Evolutionary conservation across 148 eudicot species (phyloP).

Genomic region (Salicornia ramosissima): DNA sequence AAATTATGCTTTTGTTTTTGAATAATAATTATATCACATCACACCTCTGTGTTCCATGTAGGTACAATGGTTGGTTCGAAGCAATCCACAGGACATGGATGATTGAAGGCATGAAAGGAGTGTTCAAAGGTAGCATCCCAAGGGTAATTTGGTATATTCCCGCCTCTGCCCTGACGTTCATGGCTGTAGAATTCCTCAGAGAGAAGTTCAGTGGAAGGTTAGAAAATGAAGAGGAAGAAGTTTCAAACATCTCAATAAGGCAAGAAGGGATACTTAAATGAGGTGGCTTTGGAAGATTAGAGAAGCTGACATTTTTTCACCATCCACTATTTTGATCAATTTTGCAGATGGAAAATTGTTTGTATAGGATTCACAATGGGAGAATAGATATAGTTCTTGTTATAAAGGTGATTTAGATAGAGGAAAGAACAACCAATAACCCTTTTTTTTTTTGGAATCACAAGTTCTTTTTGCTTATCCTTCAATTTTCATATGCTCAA

Average conservation of each 20-base stretch:
- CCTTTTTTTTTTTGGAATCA: too few species aligned
- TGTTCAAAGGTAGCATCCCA: slow-evolving; percentile 80
- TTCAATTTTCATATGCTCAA: too few species aligned
- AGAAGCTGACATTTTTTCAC: slow-evolving; percentile 19
- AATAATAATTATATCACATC: too few species aligned
- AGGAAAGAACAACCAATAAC: too few species aligned
- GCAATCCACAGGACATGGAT: slow-evolving; percentile 63
- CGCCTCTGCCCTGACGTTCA: slow-evolving; percentile 88
- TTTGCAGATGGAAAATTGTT: slow-evolving; percentile 19
- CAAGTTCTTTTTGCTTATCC: too few species aligned
- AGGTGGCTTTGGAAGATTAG: slow-evolving; percentile 25
- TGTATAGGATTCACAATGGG: slow-evolving; percentile 23
- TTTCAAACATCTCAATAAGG: slow-evolving; percentile 49
- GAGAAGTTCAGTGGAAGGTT: slow-evolving; percentile 46
- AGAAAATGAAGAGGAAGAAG: slow-evolving; percentile 27
- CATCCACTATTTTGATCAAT: slow-evolving; percentile 4
- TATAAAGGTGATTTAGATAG: background rate
- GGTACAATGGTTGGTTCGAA: slow-evolving; percentile 87
- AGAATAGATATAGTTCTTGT: slow-evolving; percentile 14
- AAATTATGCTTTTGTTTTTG: background rate
- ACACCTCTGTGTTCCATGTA: slow-evolving; percentile 8
- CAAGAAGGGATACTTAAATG: slow-evolving; percentile 46
- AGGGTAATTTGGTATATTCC: slow-evolving; percentile 85
- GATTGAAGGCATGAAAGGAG: slow-evolving; percentile 63
- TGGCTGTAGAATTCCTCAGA: slow-evolving; percentile 84